Percentiles rank a stretch among this genome's conserved stretches.
phyloP scores from a whole-genome alignment of 257 asterid species.

The Pogostemon cablin region DNA sequence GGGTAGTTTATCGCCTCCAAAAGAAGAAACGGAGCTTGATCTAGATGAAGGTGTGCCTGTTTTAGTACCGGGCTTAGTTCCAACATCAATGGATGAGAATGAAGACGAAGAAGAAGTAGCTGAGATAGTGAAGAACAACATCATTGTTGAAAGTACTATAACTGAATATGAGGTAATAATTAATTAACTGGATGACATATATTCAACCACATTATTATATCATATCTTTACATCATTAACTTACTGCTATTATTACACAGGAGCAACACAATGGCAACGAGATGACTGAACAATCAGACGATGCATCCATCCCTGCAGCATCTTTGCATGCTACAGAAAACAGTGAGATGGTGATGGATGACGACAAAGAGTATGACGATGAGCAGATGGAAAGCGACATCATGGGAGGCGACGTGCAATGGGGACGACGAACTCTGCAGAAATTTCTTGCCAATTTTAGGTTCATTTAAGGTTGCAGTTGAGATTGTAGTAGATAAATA shows the following conservation, averaged over 20 bases:
- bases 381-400: constrained; percentile 16
- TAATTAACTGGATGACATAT: not conserved
- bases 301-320: constrained; percentile 30
- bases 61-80: constrained; percentile 63
- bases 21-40: constrained; percentile 29
- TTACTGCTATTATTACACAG: not conserved
- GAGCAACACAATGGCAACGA: not conserved
- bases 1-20: constrained; percentile 17
- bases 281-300: constrained; percentile 40
- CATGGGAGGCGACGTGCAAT: constrained; percentile 41
- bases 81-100: constrained; percentile 36
- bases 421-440: constrained; percentile 67
- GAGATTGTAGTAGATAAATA: not conserved
- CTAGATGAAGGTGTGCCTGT: constrained; percentile 45
- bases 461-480: constrained; percentile 25
- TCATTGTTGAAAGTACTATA: constrained; percentile 20
- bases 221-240: not conserved
- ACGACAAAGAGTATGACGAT: constrained; percentile 27
- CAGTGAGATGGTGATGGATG: constrained; percentile 30
- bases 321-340: constrained; percentile 29
- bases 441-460: constrained; percentile 63
- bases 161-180: constrained; percentile 31
- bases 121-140: not conserved
- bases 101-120: constrained; percentile 24
- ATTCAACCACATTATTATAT: not conserved